Evolutionary conservation across 2,329 filamentous ascomycete genomes (phyloP).

Genomic region (Verticillium tricorpus): DNA sequence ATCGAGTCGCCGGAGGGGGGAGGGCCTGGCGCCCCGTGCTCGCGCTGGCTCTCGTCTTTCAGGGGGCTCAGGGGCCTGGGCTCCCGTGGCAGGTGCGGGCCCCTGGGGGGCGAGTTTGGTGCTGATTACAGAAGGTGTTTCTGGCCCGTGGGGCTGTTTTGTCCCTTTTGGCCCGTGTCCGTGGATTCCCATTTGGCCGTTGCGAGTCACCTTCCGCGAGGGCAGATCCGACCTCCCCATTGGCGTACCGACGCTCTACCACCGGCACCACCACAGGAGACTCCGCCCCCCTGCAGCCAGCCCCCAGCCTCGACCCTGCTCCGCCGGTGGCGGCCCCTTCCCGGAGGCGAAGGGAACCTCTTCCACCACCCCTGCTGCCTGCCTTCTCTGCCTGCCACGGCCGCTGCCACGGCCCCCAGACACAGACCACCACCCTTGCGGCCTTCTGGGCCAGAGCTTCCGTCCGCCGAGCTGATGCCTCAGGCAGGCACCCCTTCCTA

Average conservation of each 20-base stretch:
- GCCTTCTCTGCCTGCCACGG: neutral
- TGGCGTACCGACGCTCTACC: neutral
- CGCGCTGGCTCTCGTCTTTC: neutral
- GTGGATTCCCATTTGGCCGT: neutral
- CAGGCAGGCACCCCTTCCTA: constrained; percentile 21
- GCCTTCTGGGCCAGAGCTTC: neutral
- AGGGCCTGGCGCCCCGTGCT: neutral
- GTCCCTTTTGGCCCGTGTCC: neutral
- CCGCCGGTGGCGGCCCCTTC: neutral
- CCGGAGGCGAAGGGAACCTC: neutral
- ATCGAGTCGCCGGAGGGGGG: neutral
- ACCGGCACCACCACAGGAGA: neutral
- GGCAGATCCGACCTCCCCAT: neutral
- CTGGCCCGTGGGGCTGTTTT: neutral
- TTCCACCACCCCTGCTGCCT: neutral
- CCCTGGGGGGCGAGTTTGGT: neutral
- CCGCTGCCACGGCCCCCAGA: neutral
- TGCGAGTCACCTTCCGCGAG: neutral
- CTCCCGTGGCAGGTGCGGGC: neutral
- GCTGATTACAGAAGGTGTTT: neutral
- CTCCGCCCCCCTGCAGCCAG: neutral
- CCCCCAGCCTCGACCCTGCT: neutral
- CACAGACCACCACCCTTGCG: neutral
- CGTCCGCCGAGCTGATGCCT: constrained; percentile 15
- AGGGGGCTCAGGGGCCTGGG: neutral